A percentile compares a stretch with the other conserved stretches of the same genome.
Evolutionary conservation across 2,329 filamentous ascomycete genomes (phyloP).

Genomic region (Xylariaceae sp.): DNA sequence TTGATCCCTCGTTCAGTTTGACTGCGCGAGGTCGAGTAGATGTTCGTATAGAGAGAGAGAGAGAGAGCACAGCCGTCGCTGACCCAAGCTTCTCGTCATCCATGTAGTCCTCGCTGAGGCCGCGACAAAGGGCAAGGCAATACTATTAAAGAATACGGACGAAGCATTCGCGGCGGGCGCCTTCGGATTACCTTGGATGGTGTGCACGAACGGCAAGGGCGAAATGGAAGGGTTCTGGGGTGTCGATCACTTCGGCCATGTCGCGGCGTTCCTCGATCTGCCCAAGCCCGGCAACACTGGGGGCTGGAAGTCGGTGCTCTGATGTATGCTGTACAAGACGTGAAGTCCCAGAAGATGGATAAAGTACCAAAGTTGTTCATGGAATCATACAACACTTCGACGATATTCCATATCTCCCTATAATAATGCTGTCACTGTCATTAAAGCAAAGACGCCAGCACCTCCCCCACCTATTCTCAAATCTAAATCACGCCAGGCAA

Average conservation of each 20-base stretch:
- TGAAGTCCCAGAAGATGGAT: too few species aligned
- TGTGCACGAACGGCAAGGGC: constrained; percentile 43
- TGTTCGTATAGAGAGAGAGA: neutral
- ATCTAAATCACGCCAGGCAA: too few species aligned
- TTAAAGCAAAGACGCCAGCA: too few species aligned
- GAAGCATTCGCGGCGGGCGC: constrained; percentile 45
- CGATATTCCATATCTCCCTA: too few species aligned
- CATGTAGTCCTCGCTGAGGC: constrained; percentile 38
- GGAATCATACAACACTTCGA: too few species aligned
- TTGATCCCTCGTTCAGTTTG: neutral
- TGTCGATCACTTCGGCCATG: constrained; percentile 48
- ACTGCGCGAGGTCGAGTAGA: neutral
- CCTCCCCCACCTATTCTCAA: too few species aligned
- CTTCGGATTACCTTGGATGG: constrained; percentile 50
- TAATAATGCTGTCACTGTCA: too few species aligned
- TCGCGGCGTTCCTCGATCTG: constrained; percentile 45
- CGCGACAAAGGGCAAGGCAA: constrained; percentile 39
- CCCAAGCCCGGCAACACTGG: constrained; percentile 32
- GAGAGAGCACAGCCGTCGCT: neutral
- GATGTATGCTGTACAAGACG: constrained; percentile 1
- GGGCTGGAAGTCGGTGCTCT: constrained; percentile 47
- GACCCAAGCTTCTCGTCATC: neutral
- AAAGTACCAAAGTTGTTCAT: too few species aligned
- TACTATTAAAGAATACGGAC: constrained; percentile 45
- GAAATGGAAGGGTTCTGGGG: constrained; percentile 48